phyloP scores from a whole-genome alignment of 345 rosid genomes.

The Populus davidiana region DNA sequence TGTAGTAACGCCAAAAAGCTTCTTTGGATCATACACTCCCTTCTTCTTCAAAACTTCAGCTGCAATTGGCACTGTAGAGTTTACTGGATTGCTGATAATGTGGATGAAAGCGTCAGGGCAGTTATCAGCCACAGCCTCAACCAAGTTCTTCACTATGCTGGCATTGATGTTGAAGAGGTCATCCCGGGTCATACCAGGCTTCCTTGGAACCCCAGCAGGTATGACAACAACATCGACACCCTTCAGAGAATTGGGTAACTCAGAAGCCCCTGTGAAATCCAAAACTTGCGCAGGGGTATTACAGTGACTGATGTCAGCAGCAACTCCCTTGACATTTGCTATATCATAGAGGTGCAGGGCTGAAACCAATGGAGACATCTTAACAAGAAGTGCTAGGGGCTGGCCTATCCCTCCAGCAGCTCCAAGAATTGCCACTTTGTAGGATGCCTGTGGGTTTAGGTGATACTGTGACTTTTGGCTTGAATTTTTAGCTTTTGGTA shows the following conservation, averaged over 20 bases:
- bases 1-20: slow-evolving; percentile 89
- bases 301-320: slow-evolving; percentile 93
- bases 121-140: slow-evolving; percentile 86
- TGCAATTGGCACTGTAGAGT: slow-evolving; percentile 89
- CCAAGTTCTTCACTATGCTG: slow-evolving; percentile 64
- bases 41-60: slow-evolving; percentile 83
- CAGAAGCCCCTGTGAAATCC: slow-evolving; percentile 79
- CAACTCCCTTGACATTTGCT: slow-evolving; percentile 91
- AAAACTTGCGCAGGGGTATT: slow-evolving; percentile 84
- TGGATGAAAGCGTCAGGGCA: slow-evolving; percentile 89
- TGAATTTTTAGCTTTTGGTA: slow-evolving; percentile 32
- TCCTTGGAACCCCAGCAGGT: slow-evolving; percentile 91
- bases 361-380: slow-evolving; percentile 93
- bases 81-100: slow-evolving; percentile 90
- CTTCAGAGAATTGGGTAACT: slow-evolving; percentile 64
- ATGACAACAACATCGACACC: slow-evolving; percentile 82
- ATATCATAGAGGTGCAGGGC: slow-evolving; percentile 78
- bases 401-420: slow-evolving; percentile 95
- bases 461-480: slow-evolving; percentile 33
- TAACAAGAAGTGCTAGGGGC: slow-evolving; percentile 75
- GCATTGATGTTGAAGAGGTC: slow-evolving; percentile 96
- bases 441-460: slow-evolving; percentile 63
- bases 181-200: slow-evolving; percentile 97
- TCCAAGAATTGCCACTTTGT: slow-evolving; percentile 74
- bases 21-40: slow-evolving; percentile 86